Evolutionary conservation across 2,329 filamentous ascomycete species (phyloP), one percentile per base, ranked within the genome.

Genomic region (Colletotrichum abscissum): DNA sequence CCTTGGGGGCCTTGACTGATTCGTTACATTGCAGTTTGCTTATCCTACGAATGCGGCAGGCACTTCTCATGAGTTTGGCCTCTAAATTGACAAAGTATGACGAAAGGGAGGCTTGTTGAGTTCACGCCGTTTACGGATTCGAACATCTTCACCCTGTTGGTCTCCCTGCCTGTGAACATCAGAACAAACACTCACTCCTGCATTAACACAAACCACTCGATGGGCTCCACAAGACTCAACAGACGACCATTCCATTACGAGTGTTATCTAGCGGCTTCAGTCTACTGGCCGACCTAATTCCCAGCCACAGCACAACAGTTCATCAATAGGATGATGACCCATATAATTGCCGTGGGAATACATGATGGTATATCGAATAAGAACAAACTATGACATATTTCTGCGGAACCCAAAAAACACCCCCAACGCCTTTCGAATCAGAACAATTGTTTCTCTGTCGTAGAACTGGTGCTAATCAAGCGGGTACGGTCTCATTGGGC

Each of bases 361-460:
- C 52, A 72, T 58, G 38, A 73, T 68, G 69, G 72, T 59, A 72
- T 72, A 72, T 63, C 38, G 46, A 67, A 72, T 11, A 56, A 11
- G 65, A 66, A 28, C 62, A 8, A 67, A 55, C 28, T 46, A 22
- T 22, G 38, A 57, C 57, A 63, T 57, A 49, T 46, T 35, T 73
- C 24, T 54, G 28, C n/a, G 26, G 5, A 54, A 19, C 24, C 8
- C 38, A 42, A 42, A 3, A 16, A 55, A 54, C 49, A 54, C 68
- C 72, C 19, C 52, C 16, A 63, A 72, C 72, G 72, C 72, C 69
- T 42, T 22, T 22, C 56, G 30, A 46, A 64, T 30, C 49, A 30
- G 8, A 63, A 63, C 14, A 56, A 33, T 42, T 24, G 19, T 24
- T 62, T 14, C 14, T 19, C 33, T 22, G 26, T 19, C 19, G 30